phyloP scores from a whole-genome alignment of 495 filamentous ascomycete genomes.

The Articulospora tetracladia region DNA sequence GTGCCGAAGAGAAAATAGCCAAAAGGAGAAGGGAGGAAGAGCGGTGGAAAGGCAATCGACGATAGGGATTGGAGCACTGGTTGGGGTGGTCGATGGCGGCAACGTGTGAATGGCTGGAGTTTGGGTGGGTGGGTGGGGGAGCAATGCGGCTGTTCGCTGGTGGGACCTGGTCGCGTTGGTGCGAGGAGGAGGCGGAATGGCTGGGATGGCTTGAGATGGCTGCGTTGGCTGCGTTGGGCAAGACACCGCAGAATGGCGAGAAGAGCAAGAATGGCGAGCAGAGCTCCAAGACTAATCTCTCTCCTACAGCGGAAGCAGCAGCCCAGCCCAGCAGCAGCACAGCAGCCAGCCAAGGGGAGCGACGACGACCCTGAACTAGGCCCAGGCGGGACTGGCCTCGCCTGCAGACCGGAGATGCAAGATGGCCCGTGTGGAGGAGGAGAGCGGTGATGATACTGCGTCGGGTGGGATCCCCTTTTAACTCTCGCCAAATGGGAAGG shows the following conservation, averaged over 20 bases:
- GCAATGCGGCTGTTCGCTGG: no score
- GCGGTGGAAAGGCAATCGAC: no score
- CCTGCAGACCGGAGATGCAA: not conserved
- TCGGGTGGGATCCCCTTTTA: not conserved
- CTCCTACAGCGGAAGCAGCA: not conserved
- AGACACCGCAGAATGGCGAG: not conserved
- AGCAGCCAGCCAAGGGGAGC: no score
- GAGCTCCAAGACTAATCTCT: not conserved
- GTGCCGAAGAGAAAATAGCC: not conserved
- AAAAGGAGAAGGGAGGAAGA: not conserved
- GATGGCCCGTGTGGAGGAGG: not conserved
- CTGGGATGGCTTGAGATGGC: not conserved
- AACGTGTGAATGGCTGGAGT: not conserved
- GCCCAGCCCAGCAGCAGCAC: no score
- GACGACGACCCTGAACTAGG: no score
- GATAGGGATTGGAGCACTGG: no score
- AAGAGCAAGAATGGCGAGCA: no score
- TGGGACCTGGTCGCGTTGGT: no score
- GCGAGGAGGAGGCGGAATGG: no score
- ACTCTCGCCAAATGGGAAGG: not conserved
- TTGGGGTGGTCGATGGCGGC: not conserved
- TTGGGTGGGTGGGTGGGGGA: no score
- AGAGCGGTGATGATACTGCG: not conserved
- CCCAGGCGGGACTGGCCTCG: no score
- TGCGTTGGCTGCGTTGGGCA: no score